Base-by-base conservation (phyloP, 352 stramenopile species). In the Pythium insidiosum region DNA sequence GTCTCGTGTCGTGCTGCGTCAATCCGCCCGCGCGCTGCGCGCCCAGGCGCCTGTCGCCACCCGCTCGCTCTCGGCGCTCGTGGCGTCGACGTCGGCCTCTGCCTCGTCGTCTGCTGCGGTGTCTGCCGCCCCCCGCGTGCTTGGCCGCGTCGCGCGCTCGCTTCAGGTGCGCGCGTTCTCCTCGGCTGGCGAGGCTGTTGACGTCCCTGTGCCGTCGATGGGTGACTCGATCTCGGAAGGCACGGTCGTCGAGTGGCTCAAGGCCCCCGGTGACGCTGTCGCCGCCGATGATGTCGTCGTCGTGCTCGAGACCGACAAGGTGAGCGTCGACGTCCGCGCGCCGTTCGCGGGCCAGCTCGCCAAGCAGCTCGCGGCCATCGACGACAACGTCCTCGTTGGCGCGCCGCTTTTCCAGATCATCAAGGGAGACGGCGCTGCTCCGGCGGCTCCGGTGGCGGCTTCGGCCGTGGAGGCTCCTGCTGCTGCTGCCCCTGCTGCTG, bases 251-350 rank as follows among this genome's bases (percentile, higher is more conserved):
- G 85, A 98, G 58, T 97, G 96, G 75, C 67, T 94, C 39, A 97
- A 98, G 55, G 58, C 82, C 24, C 72, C 88, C 0, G 96, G 96
- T 28, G 95, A 98, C 53, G 84, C 70, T 30, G 84, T 98, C 30
- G 68, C 85, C 6, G 78, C 82, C 33, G 96, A 99, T 61, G 95
- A 99, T 26, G 94, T 99, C n/a, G 85, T 99, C 1, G 84, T 97
- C n/a, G 87, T 98, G 37, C 73, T 99, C 6, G 96, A 99, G 72
- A 99, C 96, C 9, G 96, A 99, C 68, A 99, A 99, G 68, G 95
- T 93, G n/a, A 94, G 72, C 49, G 79, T 96, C 12, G 82, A 95
- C 43, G 82, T 96, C 12, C 72, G 91, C 29, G 73, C 93, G 29
- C 75, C 86, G 1, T 78, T 89, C 42, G 69, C 71, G 13, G 96